phyloP scores from a whole-genome alignment of 2,329 filamentous ascomycete genomes.

The Diplodia corticola region DNA sequence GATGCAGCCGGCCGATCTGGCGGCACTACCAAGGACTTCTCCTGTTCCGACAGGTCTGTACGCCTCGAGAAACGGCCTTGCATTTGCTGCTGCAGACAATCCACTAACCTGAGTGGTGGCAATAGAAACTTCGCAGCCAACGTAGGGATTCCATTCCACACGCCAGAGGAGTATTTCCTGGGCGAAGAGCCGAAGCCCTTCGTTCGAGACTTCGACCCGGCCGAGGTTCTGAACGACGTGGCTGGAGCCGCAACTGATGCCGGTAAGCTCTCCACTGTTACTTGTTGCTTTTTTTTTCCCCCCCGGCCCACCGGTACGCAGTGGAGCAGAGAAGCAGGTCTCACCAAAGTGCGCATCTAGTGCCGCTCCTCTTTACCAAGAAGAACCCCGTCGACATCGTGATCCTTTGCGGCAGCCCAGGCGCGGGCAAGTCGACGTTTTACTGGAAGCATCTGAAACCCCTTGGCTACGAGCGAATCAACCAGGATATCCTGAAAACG shows the following conservation, averaged over 20 bases:
- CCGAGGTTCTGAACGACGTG: slow-evolving; percentile 48
- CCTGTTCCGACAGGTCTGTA: slow-evolving; percentile 58
- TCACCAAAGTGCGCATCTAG: slow-evolving; percentile 24
- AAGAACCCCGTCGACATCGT: slow-evolving; percentile 71
- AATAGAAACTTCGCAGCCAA: slow-evolving; percentile 81
- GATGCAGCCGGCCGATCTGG: slow-evolving; percentile 68
- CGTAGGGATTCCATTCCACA: slow-evolving; percentile 74
- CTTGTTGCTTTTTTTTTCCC: slow-evolving; percentile 20
- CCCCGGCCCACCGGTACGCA: neutral
- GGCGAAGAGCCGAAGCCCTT: slow-evolving; percentile 66
- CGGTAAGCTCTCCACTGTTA: slow-evolving; percentile 32
- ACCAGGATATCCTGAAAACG: slow-evolving; percentile 85
- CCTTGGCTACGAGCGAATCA: slow-evolving; percentile 79
- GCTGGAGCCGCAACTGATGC: slow-evolving; percentile 33
- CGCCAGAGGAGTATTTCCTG: slow-evolving; percentile 91
- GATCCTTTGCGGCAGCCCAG: slow-evolving; percentile 84
- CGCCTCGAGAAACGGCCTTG: slow-evolving; percentile 21
- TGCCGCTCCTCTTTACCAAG: slow-evolving; percentile 53
- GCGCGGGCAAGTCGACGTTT: slow-evolving; percentile 88
- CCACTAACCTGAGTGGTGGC: neutral
- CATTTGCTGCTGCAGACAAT: slow-evolving; percentile 24
- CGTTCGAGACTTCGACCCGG: slow-evolving; percentile 69
- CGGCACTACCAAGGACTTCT: slow-evolving; percentile 55
- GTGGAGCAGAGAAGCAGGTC: neutral
- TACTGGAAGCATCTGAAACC: slow-evolving; percentile 77